Conservation (phyloP, 2,329 filamentous ascomycete species). For the Alternaria sp. region DNA sequence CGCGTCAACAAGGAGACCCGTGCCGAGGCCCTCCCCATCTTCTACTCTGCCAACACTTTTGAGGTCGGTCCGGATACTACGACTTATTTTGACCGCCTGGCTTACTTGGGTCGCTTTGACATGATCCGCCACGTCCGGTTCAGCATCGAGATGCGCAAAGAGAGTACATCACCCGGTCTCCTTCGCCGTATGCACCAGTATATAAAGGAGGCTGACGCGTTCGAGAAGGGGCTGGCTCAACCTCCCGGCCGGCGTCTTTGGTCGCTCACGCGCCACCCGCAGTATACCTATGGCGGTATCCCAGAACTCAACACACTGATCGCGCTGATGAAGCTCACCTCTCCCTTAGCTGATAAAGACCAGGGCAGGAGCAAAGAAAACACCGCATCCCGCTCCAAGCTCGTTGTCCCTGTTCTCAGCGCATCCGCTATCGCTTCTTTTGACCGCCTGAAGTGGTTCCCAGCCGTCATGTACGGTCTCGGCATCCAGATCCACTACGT, state of each 20-base stretch:
- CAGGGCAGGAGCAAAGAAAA: background rate
- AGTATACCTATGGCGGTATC: constrained; percentile 14
- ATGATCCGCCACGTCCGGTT: constrained; percentile 30
- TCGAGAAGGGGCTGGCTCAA: constrained; percentile 1
- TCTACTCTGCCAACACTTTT: constrained; percentile 34
- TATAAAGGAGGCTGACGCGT: constrained; percentile 19
- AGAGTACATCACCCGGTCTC: background rate
- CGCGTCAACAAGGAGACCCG: constrained; percentile 25
- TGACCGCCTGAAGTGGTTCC: constrained; percentile 23
- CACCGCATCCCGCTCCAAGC: constrained; percentile 9
- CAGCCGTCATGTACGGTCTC: constrained; percentile 19
- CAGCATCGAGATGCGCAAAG: constrained; percentile 8
- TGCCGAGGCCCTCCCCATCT: constrained; percentile 25
- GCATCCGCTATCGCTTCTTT: constrained; percentile 16
- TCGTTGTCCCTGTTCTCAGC: constrained; percentile 25
- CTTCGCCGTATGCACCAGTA: constrained; percentile 21
- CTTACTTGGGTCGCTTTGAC: constrained; percentile 27
- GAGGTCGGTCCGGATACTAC: constrained; percentile 18
- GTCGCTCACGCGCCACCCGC: constrained; percentile 2
- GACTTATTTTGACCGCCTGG: constrained; percentile 29
- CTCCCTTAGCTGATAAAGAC: background rate
- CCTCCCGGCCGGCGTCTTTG: background rate
- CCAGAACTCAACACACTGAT: constrained; percentile 17
- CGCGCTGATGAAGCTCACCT: constrained; percentile 24
- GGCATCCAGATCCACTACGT: constrained; percentile 26